phyloP scores from a whole-genome alignment of 495 filamentous ascomycete genomes.

The Alectoria sarmentosa region DNA sequence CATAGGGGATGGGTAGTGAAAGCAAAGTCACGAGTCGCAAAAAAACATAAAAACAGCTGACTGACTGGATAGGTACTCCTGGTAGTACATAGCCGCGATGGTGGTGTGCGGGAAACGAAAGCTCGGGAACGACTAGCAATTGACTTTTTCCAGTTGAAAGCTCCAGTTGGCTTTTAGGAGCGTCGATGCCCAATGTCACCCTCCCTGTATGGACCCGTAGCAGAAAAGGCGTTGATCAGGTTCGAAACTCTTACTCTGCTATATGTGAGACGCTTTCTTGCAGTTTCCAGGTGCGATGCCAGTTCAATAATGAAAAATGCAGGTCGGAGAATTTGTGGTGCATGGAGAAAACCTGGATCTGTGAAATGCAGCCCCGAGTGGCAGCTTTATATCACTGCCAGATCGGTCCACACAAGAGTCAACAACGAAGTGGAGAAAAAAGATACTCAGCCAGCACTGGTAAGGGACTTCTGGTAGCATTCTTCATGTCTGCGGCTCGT shows the following conservation, averaged over 20 bases:
- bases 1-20: not conserved
- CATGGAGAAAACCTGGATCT: constrained; percentile 19
- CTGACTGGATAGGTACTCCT: constrained; percentile 63
- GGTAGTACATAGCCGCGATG: constrained; percentile 46
- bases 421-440: constrained; percentile 21
- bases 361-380: constrained; percentile 15
- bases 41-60: constrained; percentile 23
- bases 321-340: constrained; percentile 23
- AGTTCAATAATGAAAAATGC: constrained; percentile 13
- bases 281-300: constrained; percentile 17
- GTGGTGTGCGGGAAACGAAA: constrained; percentile 11
- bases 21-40: constrained; percentile 2
- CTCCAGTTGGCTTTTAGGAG: constrained; percentile 14
- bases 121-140: constrained; percentile 11
- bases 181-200: constrained; percentile 19
- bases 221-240: constrained; percentile 3
- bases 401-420: constrained; percentile 16
- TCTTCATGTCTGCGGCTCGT: constrained; percentile 25
- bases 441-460: constrained; percentile 21
- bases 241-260: constrained; percentile 7
- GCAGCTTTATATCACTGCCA: constrained; percentile 24
- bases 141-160: constrained; percentile 6
- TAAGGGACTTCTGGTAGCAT: constrained; percentile 19
- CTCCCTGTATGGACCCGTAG: constrained; percentile 6
- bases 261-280: constrained; percentile 14